These are phyloP conservation scores for Dipteronia dyeriana DNA, from an alignment of 345 rosid species.

Conservation along the genomic window DNA sequence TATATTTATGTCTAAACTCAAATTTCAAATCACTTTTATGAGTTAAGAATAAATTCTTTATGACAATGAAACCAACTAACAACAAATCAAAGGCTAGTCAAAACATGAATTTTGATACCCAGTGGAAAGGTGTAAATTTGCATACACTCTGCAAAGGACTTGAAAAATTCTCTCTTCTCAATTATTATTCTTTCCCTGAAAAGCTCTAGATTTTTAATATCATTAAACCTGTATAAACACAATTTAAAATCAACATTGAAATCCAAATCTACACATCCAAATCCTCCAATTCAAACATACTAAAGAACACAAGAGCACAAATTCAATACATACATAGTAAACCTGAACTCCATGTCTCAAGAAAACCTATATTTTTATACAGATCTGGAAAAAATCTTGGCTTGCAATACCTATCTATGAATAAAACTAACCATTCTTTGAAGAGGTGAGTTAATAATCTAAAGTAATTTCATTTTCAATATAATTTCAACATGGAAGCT, in stretches of 20 bases:
- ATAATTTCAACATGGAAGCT: constrained; percentile 2
- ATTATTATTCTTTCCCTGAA: neutral
- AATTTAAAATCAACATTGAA: neutral
- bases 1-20: neutral
- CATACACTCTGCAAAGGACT: neutral
- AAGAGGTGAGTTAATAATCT: neutral
- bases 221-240: neutral
- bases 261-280: neutral
- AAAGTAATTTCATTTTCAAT: constrained; percentile 12
- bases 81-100: neutral
- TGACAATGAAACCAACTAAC: neutral
- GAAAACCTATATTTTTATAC: neutral
- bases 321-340: neutral
- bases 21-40: neutral
- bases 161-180: neutral
- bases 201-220: neutral
- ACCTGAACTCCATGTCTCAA: neutral
- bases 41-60: neutral
- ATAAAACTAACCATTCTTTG: neutral
- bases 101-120: neutral
- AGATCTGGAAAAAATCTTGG: constrained; percentile 2
- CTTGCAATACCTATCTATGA: neutral
- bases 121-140: neutral
- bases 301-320: neutral
- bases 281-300: constrained; percentile 1